phyloP scores from a whole-genome alignment of 2,329 filamentous ascomycete genomes.

The Tolypocladium album region DNA sequence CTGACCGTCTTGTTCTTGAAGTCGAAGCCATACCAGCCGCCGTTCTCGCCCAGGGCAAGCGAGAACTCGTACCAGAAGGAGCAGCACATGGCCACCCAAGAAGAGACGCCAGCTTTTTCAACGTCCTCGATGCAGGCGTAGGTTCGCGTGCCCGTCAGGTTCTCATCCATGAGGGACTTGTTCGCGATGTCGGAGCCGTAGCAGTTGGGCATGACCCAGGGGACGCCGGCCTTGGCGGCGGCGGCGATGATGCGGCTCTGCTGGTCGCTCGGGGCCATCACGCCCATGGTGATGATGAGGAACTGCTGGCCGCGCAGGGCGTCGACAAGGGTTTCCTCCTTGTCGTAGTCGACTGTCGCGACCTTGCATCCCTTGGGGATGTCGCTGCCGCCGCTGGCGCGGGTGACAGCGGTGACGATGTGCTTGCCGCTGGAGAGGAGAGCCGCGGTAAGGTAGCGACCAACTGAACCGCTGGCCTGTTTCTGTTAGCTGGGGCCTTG shows the following conservation, averaged over 20 bases:
- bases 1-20: conserved; percentile 28
- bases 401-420: conserved; percentile 40
- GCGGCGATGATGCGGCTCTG: conserved; percentile 35
- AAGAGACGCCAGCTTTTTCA: conserved; percentile 25
- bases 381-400: conserved; percentile 26
- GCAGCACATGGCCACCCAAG: conserved; percentile 40
- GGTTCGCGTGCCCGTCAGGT: conserved; percentile 11
- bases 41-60: conserved; percentile 21
- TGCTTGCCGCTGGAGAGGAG: conserved; percentile 40
- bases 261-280: conserved; percentile 26
- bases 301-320: conserved; percentile 45
- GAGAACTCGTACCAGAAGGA: conserved; percentile 47
- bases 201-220: conserved; percentile 40
- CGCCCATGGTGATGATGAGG: conserved; percentile 39
- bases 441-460: conserved; percentile 24
- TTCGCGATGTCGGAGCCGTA: conserved; percentile 22
- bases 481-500: background rate
- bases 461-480: conserved; percentile 30
- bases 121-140: conserved; percentile 22
- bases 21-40: conserved; percentile 36
- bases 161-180: conserved; percentile 17
- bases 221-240: conserved; percentile 37
- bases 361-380: conserved; percentile 33
- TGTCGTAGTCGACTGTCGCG: conserved; percentile 32
- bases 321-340: conserved; percentile 29